Evolutionary conservation across 768 basidiomycete genomes (phyloP).

Genomic region (Suillus discolor): DNA sequence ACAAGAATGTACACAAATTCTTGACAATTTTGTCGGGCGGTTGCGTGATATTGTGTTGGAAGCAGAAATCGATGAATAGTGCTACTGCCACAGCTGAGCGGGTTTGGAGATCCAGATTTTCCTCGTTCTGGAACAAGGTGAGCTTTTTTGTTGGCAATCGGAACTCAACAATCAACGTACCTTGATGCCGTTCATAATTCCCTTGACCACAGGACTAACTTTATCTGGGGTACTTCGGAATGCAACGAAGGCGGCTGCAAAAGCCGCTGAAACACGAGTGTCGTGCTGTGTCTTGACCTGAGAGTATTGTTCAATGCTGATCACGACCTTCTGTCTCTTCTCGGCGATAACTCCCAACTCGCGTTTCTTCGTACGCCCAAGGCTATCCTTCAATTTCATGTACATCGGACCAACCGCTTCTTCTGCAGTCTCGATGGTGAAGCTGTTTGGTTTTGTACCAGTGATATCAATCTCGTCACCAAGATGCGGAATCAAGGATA

Average conservation of each 20-base stretch:
- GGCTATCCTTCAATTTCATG: constrained; percentile 67
- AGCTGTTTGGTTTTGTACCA: constrained; percentile 62
- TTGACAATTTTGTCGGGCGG: constrained; percentile 96
- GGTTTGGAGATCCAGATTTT: constrained; percentile 83
- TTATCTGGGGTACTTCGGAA: constrained; percentile 87
- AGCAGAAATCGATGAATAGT: constrained; percentile 85
- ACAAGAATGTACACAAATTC: constrained; percentile 95
- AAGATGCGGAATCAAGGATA: constrained; percentile 76
- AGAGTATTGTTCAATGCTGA: constrained; percentile 76
- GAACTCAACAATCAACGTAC: constrained; percentile 41
- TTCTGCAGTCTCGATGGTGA: constrained; percentile 80
- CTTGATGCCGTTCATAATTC: constrained; percentile 97
- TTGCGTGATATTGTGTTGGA: constrained; percentile 68
- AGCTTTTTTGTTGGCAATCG: constrained; percentile 12
- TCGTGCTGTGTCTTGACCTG: constrained; percentile 87
- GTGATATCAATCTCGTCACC: constrained; percentile 78
- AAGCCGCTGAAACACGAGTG: constrained; percentile 82
- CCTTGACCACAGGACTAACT: constrained; percentile 94
- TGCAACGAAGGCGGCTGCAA: constrained; percentile 90
- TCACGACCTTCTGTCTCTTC: constrained; percentile 65
- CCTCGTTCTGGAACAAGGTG: constrained; percentile 66
- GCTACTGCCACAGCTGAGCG: constrained; percentile 89
- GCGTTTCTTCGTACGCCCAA: constrained; percentile 79
- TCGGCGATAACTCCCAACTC: constrained; percentile 76
- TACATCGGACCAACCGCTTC: constrained; percentile 72